A percentile compares a stretch with the other conserved stretches of the same genome.
phyloP scores from a whole-genome alignment of 345 rosid species.

The Aurinia saxatilis region DNA sequence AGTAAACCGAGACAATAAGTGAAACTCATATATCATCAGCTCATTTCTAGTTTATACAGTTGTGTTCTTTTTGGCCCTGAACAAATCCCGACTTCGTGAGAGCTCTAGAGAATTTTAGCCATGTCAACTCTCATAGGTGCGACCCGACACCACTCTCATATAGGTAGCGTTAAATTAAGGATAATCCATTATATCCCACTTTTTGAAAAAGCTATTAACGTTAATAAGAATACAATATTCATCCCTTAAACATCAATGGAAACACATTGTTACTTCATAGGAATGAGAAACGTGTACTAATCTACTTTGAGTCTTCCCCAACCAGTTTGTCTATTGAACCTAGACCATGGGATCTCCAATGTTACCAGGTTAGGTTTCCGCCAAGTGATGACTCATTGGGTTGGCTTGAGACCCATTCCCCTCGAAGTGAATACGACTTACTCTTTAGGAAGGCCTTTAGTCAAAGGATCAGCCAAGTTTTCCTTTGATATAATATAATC shows the following conservation, averaged over 20 bases:
- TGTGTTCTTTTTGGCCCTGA: background rate
- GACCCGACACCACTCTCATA: no score
- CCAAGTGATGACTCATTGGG: background rate
- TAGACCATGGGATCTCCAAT: constrained; percentile 8
- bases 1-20: background rate
- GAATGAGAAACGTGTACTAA: background rate
- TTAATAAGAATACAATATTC: background rate
- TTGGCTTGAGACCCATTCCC: no score
- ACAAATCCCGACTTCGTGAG: background rate
- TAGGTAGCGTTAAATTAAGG: no score
- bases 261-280: background rate
- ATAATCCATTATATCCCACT: no score
- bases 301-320: background rate
- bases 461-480: no score
- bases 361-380: background rate
- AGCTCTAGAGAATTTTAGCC: constrained; percentile 4
- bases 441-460: background rate
- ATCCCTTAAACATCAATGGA: background rate
- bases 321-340: background rate
- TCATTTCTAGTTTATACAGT: background rate
- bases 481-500: no score
- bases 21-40: background rate
- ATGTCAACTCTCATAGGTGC: background rate
- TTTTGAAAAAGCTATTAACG: background rate
- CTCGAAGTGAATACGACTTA: no score